A percentile compares a stretch with the other conserved stretches of the same genome.
These are phyloP conservation scores for Prasinococcaceae sp. DNA, from an alignment of 139 green algal genomes.

Conservation along the genomic window DNA sequence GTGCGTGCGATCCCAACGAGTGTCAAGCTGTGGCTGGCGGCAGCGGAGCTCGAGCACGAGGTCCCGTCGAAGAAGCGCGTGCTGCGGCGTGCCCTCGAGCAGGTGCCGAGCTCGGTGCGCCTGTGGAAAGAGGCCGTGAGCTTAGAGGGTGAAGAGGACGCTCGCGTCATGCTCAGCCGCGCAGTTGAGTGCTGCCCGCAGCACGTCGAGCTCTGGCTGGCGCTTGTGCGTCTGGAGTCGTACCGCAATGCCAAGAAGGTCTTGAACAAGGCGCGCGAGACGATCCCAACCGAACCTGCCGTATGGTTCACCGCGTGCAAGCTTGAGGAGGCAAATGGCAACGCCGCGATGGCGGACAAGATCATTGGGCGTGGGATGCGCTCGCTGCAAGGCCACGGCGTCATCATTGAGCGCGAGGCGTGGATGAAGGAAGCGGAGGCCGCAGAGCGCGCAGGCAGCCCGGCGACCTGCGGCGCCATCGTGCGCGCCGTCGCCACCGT, in stretches of 20 bases:
- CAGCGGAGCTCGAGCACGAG: conserved; percentile 53
- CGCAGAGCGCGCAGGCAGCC: conserved; percentile 18
- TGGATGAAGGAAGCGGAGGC: conserved; percentile 61
- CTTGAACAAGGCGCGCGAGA: conserved; percentile 84
- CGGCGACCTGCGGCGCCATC: conserved; percentile 42
- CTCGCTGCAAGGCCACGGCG: conserved; percentile 50
- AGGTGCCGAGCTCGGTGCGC: conserved; percentile 66
- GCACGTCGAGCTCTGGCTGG: conserved; percentile 94
- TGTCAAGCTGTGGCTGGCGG: conserved; percentile 85
- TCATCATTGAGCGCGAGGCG: conserved; percentile 78
- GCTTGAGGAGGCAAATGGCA: conserved; percentile 85
- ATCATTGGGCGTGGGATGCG: conserved; percentile 54
- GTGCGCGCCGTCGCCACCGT: conserved; percentile 54
- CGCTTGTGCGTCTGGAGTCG: conserved; percentile 77
- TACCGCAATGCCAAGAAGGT: conserved; percentile 89
- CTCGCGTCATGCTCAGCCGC: conserved; percentile 54
- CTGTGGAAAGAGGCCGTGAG: conserved; percentile 96
- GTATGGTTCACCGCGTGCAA: conserved; percentile 93
- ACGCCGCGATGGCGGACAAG: conserved; percentile 53
- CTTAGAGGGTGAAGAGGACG: conserved; percentile 76
- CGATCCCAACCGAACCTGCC: conserved; percentile 69
- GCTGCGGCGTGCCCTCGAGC: conserved; percentile 77
- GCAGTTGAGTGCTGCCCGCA: conserved; percentile 85
- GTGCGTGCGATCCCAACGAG: conserved; percentile 58
- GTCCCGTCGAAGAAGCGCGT: conserved; percentile 67